Conservation (phyloP, 2,329 filamentous ascomycete species). For the Lojkania enalia region DNA sequence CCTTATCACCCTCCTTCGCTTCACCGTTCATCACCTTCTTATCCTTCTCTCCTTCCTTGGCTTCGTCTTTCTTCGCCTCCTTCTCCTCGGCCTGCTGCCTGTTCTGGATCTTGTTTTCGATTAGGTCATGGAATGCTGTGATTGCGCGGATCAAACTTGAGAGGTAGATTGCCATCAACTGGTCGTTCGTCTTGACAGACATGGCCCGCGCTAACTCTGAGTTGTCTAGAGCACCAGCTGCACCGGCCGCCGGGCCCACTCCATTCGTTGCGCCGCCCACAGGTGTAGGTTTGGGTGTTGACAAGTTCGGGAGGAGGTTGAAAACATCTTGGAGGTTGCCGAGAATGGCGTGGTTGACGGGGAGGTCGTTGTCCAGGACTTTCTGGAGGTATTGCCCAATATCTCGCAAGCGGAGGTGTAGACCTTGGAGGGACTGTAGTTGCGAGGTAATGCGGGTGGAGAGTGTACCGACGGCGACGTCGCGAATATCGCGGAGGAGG, state of each 20-base stretch:
- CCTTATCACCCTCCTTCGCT: conserved; percentile 56
- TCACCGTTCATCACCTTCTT: conserved; percentile 53
- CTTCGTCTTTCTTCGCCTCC: conserved; percentile 68
- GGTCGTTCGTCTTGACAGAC: conserved; percentile 99
- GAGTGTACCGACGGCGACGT: conserved; percentile 94
- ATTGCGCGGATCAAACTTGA: conserved; percentile 96
- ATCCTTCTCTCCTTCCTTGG: conserved; percentile 68
- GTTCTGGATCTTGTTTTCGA: conserved; percentile 99
- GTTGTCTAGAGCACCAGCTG: conserved; percentile 59
- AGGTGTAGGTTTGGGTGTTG: conserved; percentile 70
- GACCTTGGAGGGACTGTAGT: conserved; percentile 92
- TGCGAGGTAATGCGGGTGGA: conserved; percentile 97
- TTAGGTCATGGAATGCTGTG: conserved; percentile 97
- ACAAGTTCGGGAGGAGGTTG: conserved; percentile 95
- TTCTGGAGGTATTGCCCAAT: conserved; percentile 96
- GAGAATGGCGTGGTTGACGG: conserved; percentile 95
- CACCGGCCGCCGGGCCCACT: conserved; percentile 56
- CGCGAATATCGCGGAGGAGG: conserved; percentile 93
- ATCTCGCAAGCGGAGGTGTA: conserved; percentile 91
- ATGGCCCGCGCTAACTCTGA: conserved; percentile 92
- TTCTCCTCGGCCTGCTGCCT: conserved; percentile 95
- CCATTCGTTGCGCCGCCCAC: conserved; percentile 49
- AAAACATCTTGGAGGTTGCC: conserved; percentile 99
- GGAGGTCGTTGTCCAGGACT: conserved; percentile 87
- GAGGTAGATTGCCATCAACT: conserved; percentile 97